phyloP scores from a whole-genome alignment of 768 basidiomycete genomes.

The Leccinum fibrillosum region DNA sequence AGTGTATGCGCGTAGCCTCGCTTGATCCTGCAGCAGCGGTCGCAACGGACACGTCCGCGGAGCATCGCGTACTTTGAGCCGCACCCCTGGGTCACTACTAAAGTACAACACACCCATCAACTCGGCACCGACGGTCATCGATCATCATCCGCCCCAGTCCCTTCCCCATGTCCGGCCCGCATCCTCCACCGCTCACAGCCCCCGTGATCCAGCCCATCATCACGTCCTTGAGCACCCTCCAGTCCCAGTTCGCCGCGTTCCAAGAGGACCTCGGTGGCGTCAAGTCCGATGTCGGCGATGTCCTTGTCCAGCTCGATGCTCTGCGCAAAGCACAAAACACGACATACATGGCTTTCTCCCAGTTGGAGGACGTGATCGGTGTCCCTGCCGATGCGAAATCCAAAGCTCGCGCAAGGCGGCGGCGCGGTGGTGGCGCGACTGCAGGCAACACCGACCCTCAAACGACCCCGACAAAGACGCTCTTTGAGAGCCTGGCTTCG shows the following conservation, averaged over 20 bases:
- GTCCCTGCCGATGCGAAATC: background rate
- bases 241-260: conserved; percentile 13
- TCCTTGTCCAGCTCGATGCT: conserved; percentile 14
- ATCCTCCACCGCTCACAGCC: background rate
- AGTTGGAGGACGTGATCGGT: conserved; percentile 16
- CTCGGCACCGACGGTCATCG: background rate
- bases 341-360: conserved; percentile 5
- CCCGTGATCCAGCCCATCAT: background rate
- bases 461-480: background rate
- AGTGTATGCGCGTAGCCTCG: background rate
- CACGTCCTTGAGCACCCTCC: conserved; percentile 5
- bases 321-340: conserved; percentile 13
- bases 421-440: background rate
- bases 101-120: background rate
- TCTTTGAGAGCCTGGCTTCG: conserved; percentile 12
- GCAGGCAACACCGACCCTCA: background rate
- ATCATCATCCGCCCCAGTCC: background rate
- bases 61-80: background rate
- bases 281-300: conserved; percentile 13
- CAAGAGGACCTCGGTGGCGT: conserved; percentile 7
- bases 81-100: background rate
- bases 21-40: background rate
- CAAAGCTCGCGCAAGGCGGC: background rate
- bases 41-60: background rate
- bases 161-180: background rate